Percentiles rank a stretch among this genome's conserved stretches.
phyloP scores from a whole-genome alignment of 106 monocot genomes.

The Dendrobium officinale region DNA sequence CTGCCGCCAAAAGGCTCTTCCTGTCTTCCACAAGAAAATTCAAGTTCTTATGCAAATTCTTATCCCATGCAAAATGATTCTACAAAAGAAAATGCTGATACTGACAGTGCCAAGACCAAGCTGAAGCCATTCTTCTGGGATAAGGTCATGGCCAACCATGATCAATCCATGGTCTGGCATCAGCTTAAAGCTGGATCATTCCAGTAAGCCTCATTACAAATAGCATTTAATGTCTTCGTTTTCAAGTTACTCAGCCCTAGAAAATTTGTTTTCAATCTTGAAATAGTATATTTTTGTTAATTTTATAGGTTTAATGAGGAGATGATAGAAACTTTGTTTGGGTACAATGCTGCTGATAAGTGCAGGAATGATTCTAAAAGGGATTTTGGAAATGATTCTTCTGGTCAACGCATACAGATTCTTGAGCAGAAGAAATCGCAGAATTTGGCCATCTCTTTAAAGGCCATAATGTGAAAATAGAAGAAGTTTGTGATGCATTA shows the following conservation, averaged over 20 bases:
- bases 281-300: not conserved
- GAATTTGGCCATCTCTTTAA: conserved; percentile 52
- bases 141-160: conserved; percentile 54
- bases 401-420: conserved; percentile 31
- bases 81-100: conserved; percentile 6
- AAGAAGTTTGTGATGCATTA: conserved; percentile 51
- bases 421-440: conserved; percentile 57
- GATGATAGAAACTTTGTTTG: conserved; percentile 62
- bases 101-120: conserved; percentile 40
- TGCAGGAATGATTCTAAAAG: conserved; percentile 20
- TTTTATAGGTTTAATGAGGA: conserved; percentile 52
- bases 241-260: not conserved
- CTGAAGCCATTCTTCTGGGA: conserved; percentile 79
- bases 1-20: conserved; percentile 5
- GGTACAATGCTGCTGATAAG: conserved; percentile 34
- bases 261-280: not conserved
- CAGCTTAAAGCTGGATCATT: conserved; percentile 63
- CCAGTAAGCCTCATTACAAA: conserved; percentile 35
- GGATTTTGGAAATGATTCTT: conserved; percentile 19
- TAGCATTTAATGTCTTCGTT: conserved; percentile 1
- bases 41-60: not conserved
- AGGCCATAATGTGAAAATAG: conserved; percentile 39
- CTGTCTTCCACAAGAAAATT: conserved; percentile 11
- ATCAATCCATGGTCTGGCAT: conserved; percentile 74
- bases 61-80: conserved; percentile 23